These are phyloP conservation scores for Sporisorium exsertum DNA, from an alignment of 1,284 basidiomycete genomes.

Conservation along the genomic window DNA sequence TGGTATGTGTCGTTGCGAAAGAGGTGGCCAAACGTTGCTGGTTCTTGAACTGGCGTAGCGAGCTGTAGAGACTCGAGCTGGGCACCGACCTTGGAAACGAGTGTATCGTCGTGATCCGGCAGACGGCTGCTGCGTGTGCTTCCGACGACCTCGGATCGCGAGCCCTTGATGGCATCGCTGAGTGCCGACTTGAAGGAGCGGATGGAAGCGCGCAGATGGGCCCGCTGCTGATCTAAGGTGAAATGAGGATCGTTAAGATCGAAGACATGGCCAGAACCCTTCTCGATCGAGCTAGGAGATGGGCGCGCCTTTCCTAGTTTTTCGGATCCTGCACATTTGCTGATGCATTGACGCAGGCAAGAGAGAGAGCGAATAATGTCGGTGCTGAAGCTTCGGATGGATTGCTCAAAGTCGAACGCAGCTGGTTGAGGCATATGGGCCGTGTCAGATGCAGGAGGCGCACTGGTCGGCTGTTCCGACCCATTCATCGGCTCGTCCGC, in stretches of 20 bases:
- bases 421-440: slow-evolving; percentile 2
- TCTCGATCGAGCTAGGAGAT: not conserved
- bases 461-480: not conserved
- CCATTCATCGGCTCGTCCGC: not conserved
- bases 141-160: slow-evolving; percentile 9
- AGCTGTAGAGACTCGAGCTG: not conserved
- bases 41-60: not conserved
- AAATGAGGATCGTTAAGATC: slow-evolving; percentile 15
- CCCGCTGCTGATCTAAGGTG: slow-evolving; percentile 15
- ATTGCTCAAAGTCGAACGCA: slow-evolving; percentile 15
- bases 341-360: slow-evolving; percentile 24
- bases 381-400: slow-evolving; percentile 21
- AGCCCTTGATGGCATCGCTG: slow-evolving; percentile 22
- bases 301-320: not conserved
- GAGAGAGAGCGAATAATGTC: slow-evolving; percentile 32
- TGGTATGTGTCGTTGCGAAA: slow-evolving; percentile 55
- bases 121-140: not conserved
- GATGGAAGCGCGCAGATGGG: slow-evolving; percentile 23
- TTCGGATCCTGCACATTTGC: slow-evolving; percentile 13
- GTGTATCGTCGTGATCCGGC: not conserved
- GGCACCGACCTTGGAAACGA: slow-evolving; percentile 1
- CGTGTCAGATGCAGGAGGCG: not conserved
- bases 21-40: slow-evolving; percentile 15
- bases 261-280: not conserved
- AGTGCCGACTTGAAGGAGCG: slow-evolving; percentile 32